Percentiles rank a stretch among this genome's conserved stretches.
Evolutionary conservation across 1,284 basidiomycete species (phyloP).

Genomic region (Cystobasidium sp.): DNA sequence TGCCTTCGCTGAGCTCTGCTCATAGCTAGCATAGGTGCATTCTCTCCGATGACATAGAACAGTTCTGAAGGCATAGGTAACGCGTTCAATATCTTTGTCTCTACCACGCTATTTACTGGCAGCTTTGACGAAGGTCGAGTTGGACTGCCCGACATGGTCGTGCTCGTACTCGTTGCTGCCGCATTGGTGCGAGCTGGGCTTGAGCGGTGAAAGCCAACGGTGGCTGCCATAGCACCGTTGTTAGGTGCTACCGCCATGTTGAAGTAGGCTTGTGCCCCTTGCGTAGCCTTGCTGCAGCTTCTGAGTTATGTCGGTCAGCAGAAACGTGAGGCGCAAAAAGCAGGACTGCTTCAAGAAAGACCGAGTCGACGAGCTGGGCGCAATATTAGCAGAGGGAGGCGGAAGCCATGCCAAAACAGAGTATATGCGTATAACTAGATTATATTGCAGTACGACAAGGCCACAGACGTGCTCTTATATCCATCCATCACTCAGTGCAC

Average conservation of each 20-base stretch:
- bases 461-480: not conserved
- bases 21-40: constrained; percentile 62
- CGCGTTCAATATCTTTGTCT: constrained; percentile 58
- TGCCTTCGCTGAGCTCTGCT: constrained; percentile 78
- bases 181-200: constrained; percentile 4
- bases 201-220: constrained; percentile 12
- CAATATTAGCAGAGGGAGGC: no score
- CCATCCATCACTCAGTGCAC: not conserved
- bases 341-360: no score
- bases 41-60: constrained; percentile 89
- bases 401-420: not conserved
- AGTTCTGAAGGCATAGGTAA: constrained; percentile 92
- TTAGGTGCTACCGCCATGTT: constrained; percentile 17
- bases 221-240: constrained; percentile 6
- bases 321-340: not conserved
- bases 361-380: no score
- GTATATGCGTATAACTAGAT: not conserved
- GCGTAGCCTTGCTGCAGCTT: not conserved
- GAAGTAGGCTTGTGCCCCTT: not conserved
- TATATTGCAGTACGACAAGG: constrained; percentile 1
- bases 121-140: constrained; percentile 5
- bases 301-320: not conserved
- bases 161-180: not conserved
- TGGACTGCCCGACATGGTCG: constrained; percentile 11
- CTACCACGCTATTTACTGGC: constrained; percentile 30